Conservation (phyloP, 2,329 filamentous ascomycete genomes). For the Aspergillus pseudoviridinutans region DNA sequence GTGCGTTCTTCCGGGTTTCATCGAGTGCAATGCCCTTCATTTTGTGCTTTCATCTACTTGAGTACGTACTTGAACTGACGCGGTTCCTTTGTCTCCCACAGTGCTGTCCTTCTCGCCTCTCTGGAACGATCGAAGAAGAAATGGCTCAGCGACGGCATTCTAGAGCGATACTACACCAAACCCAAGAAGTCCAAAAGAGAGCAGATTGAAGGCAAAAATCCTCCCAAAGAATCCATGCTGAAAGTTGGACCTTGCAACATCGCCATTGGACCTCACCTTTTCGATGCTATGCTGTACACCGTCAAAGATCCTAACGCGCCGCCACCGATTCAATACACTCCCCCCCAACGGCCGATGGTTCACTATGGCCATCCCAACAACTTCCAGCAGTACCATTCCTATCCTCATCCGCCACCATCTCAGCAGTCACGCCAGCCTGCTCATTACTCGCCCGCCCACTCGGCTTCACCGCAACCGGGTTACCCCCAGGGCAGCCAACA, state of each 20-base stretch:
- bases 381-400: constrained; percentile 42
- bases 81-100: constrained; percentile 16
- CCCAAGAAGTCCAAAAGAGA: constrained; percentile 53
- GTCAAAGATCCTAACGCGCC: constrained; percentile 48
- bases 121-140: constrained; percentile 57
- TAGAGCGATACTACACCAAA: constrained; percentile 57
- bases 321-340: constrained; percentile 35
- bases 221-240: constrained; percentile 50
- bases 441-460: constrained; percentile 23
- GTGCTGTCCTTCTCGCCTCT: constrained; percentile 55
- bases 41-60: background rate
- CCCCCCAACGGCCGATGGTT: constrained; percentile 39
- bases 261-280: constrained; percentile 60
- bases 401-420: constrained; percentile 25
- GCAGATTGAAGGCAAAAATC: constrained; percentile 44
- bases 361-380: constrained; percentile 40
- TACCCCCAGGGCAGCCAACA: constrained; percentile 21
- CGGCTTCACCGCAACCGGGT: constrained; percentile 24
- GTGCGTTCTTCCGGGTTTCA: constrained; percentile 20
- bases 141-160: constrained; percentile 53
- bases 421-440: constrained; percentile 25
- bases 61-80: background rate
- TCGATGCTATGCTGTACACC: constrained; percentile 55
- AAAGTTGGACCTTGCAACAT: constrained; percentile 57
- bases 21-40: background rate